Evolutionary conservation across 202 grass and related monocot species (phyloP).

Genomic region (Carex arenaria): DNA sequence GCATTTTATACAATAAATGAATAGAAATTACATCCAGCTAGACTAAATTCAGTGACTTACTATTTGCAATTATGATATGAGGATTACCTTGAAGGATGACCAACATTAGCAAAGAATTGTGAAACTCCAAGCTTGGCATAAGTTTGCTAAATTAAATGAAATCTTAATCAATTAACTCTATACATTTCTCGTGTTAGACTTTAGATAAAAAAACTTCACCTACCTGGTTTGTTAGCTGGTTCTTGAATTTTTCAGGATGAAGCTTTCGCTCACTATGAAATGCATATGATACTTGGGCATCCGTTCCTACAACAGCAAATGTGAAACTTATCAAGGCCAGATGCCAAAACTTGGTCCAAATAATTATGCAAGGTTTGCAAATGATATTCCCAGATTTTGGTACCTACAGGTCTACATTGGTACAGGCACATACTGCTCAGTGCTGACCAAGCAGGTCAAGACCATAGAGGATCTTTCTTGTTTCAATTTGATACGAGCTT

Average conservation of each 20-base stretch:
- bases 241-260: conserved; percentile 89
- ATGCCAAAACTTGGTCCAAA: background rate
- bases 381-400: background rate
- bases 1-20: conserved; percentile 22
- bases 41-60: background rate
- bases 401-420: background rate
- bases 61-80: conserved; percentile 14
- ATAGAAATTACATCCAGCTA: background rate
- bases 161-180: conserved; percentile 21
- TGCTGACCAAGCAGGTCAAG: background rate
- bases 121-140: conserved; percentile 85
- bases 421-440: background rate
- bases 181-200: conserved; percentile 4
- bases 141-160: conserved; percentile 46
- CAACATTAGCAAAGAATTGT: conserved; percentile 70
- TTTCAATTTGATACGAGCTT: background rate
- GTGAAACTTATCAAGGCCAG: conserved; percentile 7
- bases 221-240: conserved; percentile 82
- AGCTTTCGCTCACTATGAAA: conserved; percentile 89
- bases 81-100: conserved; percentile 60
- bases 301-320: conserved; percentile 58
- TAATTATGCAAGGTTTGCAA: background rate
- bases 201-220: conserved; percentile 5
- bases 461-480: background rate
- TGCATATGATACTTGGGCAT: conserved; percentile 88